These are phyloP conservation scores for Fraxinus platypoda DNA, from an alignment of 305 asterid species.

Conservation along the genomic window DNA sequence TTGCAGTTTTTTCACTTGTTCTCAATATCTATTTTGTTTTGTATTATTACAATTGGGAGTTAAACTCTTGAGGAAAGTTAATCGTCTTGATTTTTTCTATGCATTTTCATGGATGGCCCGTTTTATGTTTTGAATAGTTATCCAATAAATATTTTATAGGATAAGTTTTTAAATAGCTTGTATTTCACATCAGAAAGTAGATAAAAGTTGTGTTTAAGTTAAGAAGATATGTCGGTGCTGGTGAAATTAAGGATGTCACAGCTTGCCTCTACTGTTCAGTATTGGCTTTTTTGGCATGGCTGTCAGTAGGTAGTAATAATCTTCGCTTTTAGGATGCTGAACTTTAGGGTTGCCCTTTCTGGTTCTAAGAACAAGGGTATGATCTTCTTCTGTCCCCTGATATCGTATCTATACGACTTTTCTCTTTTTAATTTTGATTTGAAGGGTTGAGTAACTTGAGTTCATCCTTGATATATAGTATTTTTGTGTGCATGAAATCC, in stretches of 20 bases:
- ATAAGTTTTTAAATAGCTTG: background rate
- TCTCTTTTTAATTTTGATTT: conserved; percentile 3
- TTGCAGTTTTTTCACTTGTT: conserved; percentile 22
- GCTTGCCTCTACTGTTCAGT: background rate
- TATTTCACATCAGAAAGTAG: conserved; percentile 5
- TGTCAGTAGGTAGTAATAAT: background rate
- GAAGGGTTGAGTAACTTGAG: background rate
- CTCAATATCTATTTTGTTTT: conserved; percentile 25
- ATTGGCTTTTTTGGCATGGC: conserved; percentile 8
- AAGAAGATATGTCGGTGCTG: conserved; percentile 8
- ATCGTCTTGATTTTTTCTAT: background rate
- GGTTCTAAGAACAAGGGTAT: conserved; percentile 15
- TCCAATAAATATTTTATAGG: background rate
- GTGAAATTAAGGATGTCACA: conserved; percentile 4
- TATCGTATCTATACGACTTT: conserved; percentile 7
- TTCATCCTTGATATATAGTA: background rate
- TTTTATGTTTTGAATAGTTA: conserved; percentile 16
- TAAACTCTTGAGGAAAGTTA: conserved; percentile 1
- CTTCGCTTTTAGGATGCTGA: conserved; percentile 21
- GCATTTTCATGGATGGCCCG: conserved; percentile 15
- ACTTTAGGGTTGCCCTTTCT: conserved; percentile 18
- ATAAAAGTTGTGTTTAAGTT: conserved; percentile 6
- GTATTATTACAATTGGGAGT: background rate
- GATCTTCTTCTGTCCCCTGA: background rate
- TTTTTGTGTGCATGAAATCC: background rate